These are phyloP conservation scores for Chaetoceros muelleri DNA, from an alignment of 108 stramenopile genomes.

Conservation along the genomic window DNA sequence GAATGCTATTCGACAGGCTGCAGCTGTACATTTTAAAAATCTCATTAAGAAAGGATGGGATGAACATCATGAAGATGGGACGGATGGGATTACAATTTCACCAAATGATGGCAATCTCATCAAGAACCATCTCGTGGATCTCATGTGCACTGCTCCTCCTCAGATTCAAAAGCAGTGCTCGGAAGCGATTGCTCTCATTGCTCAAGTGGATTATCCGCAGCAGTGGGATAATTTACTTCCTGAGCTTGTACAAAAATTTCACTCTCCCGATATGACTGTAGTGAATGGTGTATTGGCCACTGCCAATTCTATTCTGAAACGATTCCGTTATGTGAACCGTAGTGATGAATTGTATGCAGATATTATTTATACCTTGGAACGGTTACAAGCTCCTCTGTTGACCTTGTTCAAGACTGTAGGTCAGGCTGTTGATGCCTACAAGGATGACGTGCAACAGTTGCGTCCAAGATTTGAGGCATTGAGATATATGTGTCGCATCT, in stretches of 20 bases:
- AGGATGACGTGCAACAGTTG: slow-evolving; percentile 27
- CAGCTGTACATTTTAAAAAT: slow-evolving; percentile 96
- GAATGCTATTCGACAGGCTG: slow-evolving; percentile 59
- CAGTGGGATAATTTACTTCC: slow-evolving; percentile 93
- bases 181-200: slow-evolving; percentile 90
- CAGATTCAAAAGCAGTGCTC: slow-evolving; percentile 89
- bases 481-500: slow-evolving; percentile 83
- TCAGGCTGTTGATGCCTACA: slow-evolving; percentile 32
- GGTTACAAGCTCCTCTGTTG: slow-evolving; percentile 75
- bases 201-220: slow-evolving; percentile 84
- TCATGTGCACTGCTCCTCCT: slow-evolving; percentile 89
- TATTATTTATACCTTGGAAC: slow-evolving; percentile 74
- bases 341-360: slow-evolving; percentile 73
- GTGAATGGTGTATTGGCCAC: slow-evolving; percentile 91
- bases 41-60: slow-evolving; percentile 94
- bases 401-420: slow-evolving; percentile 51
- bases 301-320: slow-evolving; percentile 90
- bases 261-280: slow-evolving; percentile 53
- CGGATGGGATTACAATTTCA: slow-evolving; percentile 33
- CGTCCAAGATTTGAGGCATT: slow-evolving; percentile 56
- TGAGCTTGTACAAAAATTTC: slow-evolving; percentile 70
- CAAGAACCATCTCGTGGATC: slow-evolving; percentile 88
- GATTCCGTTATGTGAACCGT: slow-evolving; percentile 86
- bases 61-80: slow-evolving; percentile 48
- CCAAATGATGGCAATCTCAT: slow-evolving; percentile 72